Percentiles rank a stretch among this genome's conserved stretches.
These are phyloP conservation scores for Casuarina glauca DNA, from an alignment of 306 rosid genomes.

Conservation along the genomic window DNA sequence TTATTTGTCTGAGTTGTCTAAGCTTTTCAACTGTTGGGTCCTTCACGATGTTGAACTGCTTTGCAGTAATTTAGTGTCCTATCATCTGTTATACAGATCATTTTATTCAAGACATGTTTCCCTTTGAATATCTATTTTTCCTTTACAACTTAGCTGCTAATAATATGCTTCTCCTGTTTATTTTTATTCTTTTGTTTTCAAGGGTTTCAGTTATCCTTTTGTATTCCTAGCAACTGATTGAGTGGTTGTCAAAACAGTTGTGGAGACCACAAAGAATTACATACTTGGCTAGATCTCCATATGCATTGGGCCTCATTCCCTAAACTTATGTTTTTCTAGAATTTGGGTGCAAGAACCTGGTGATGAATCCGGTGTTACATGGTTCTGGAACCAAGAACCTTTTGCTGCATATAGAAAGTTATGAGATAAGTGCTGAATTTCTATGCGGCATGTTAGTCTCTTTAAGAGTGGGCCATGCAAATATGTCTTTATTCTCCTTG, in stretches of 20 bases:
- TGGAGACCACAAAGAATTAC: neutral
- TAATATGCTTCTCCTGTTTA: neutral
- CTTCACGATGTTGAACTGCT: neutral
- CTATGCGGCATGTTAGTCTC: neutral
- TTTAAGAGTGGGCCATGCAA: neutral
- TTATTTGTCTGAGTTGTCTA: slow-evolving; percentile 5
- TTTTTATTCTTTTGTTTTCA: neutral
- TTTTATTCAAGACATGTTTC: neutral
- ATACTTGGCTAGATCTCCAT: neutral
- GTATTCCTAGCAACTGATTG: neutral
- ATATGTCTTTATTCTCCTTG: neutral
- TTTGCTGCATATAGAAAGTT: neutral
- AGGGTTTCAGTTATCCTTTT: neutral
- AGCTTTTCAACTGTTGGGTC: neutral
- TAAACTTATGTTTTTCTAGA: neutral
- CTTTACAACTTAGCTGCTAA: neutral
- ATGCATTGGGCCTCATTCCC: neutral
- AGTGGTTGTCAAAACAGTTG: neutral
- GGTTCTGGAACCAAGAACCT: neutral
- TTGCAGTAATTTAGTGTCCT: neutral
- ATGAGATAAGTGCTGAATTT: neutral
- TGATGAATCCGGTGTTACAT: neutral
- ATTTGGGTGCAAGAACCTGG: neutral
- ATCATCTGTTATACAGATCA: neutral
- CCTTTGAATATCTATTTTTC: neutral